Evolutionary conservation across 306 rosid species (phyloP).

Genomic region (Crotalaria pallida): DNA sequence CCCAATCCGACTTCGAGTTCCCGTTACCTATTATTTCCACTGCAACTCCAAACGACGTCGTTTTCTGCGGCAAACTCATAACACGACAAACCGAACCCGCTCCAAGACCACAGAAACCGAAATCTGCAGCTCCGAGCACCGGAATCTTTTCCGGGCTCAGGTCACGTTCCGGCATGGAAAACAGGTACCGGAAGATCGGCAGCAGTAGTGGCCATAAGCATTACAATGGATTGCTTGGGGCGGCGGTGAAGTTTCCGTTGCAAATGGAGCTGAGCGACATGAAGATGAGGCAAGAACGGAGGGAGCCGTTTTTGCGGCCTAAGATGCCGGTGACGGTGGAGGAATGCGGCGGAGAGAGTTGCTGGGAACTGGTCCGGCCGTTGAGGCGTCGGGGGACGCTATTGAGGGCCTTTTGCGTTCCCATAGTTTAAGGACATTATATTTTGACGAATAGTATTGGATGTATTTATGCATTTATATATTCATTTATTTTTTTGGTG

Average conservation of each 20-base stretch:
- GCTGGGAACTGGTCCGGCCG: conserved; percentile 36
- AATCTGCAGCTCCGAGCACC: background rate
- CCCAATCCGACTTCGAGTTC: conserved; percentile 26
- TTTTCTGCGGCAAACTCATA: conserved; percentile 34
- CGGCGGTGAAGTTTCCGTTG: conserved; percentile 28
- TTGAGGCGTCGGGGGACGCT: conserved; percentile 20
- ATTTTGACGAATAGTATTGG: background rate
- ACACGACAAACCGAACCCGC: conserved; percentile 13
- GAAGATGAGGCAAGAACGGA: conserved; percentile 32
- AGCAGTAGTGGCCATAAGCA: conserved; percentile 5
- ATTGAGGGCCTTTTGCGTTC: conserved; percentile 21
- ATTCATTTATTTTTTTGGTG: too few species aligned
- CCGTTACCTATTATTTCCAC: background rate
- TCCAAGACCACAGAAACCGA: background rate
- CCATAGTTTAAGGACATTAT: background rate
- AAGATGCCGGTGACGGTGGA: background rate
- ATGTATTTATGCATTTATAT: too few species aligned
- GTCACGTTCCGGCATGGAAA: background rate
- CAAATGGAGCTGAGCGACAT: conserved; percentile 39
- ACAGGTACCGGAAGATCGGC: conserved; percentile 2
- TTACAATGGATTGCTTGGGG: conserved; percentile 19
- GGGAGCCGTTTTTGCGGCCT: background rate
- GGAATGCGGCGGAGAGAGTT: conserved; percentile 15
- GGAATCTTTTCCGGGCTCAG: background rate
- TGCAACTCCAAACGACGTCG: conserved; percentile 9